Conservation (phyloP, 306 rosid genomes). For the Corylus americana region DNA sequence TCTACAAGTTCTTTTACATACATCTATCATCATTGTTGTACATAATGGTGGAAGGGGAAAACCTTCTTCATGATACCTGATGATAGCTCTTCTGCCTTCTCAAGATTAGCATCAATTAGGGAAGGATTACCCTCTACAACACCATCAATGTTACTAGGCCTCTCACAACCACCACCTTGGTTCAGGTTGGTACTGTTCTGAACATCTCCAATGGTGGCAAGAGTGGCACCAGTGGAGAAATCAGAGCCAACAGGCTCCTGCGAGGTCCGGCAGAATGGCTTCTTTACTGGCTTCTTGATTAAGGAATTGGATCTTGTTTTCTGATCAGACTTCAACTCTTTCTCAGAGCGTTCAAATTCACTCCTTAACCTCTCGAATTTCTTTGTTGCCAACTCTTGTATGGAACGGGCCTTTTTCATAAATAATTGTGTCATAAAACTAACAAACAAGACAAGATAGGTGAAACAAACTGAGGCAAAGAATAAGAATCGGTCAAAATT, state of each 20-base stretch:
- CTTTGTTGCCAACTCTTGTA: slow-evolving; percentile 87
- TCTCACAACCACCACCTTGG: slow-evolving; percentile 61
- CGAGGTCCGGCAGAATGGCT: slow-evolving; percentile 55
- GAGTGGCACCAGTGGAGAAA: slow-evolving; percentile 91
- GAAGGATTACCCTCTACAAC: slow-evolving; percentile 65
- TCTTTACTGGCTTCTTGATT: slow-evolving; percentile 70
- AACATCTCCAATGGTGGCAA: slow-evolving; percentile 68
- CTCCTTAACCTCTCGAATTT: slow-evolving; percentile 80
- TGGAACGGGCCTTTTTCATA: slow-evolving; percentile 79
- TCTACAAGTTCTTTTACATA: not conserved
- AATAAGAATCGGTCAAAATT: slow-evolving; percentile 9
- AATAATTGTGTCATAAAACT: slow-evolving; percentile 24
- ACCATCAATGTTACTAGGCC: slow-evolving; percentile 66
- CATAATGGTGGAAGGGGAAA: slow-evolving; percentile 8
- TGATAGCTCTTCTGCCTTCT: slow-evolving; percentile 68
- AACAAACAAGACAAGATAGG: slow-evolving; percentile 23
- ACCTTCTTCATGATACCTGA: slow-evolving; percentile 55
- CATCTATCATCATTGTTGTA: not conserved
- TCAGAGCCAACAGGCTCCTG: slow-evolving; percentile 95
- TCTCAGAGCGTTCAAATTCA: slow-evolving; percentile 56
- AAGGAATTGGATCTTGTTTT: slow-evolving; percentile 59
- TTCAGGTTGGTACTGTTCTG: slow-evolving; percentile 54
- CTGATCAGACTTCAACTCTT: slow-evolving; percentile 73
- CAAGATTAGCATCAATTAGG: slow-evolving; percentile 65
- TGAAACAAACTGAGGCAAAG: slow-evolving; percentile 5